Percentiles rank a stretch among this genome's conserved stretches.
Evolutionary conservation across 441 rosid species (phyloP).

Genomic region (Erodium chrysanthum): DNA sequence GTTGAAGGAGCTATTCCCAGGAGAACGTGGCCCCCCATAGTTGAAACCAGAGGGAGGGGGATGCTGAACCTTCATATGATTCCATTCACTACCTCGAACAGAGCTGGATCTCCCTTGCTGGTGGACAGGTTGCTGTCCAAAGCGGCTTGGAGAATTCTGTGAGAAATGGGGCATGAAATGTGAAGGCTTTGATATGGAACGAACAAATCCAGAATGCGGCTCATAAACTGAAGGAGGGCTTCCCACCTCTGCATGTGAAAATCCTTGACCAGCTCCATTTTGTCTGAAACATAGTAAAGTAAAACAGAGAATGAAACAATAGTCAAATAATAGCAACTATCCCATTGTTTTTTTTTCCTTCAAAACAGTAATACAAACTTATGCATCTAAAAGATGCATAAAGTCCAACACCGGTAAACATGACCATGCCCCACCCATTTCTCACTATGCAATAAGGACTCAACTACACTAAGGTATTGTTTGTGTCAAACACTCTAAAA

Average conservation of each 20-base stretch:
- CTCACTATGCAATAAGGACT: slow-evolving; percentile 22
- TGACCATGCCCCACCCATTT: slow-evolving; percentile 36
- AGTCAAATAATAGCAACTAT: not conserved
- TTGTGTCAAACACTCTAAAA: no score
- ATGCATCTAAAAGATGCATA: slow-evolving; percentile 2
- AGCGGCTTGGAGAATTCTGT: slow-evolving; percentile 84
- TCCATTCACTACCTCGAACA: slow-evolving; percentile 58
- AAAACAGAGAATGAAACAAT: not conserved
- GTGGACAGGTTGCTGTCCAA: slow-evolving; percentile 71
- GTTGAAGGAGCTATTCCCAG: slow-evolving; percentile 63
- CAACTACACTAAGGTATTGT: no score
- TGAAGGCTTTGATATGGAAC: slow-evolving; percentile 49
- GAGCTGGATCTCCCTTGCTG: slow-evolving; percentile 52
- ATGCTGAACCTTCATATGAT: slow-evolving; percentile 55
- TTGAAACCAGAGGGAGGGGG: slow-evolving; percentile 50
- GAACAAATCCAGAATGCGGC: slow-evolving; percentile 50
- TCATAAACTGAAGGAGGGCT: slow-evolving; percentile 61
- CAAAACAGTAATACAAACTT: slow-evolving; percentile 2
- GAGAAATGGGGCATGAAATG: slow-evolving; percentile 43
- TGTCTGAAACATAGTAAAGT: slow-evolving; percentile 40
- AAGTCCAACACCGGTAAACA: slow-evolving; percentile 39
- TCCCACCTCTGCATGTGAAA: slow-evolving; percentile 54
- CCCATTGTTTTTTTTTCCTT: not conserved
- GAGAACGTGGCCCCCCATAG: slow-evolving; percentile 68
- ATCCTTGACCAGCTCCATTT: slow-evolving; percentile 48